A percentile compares a stretch with the other conserved stretches of the same genome.
Evolutionary conservation across 139 green algal genomes (phyloP).

Genomic region (Micractinium conductrix): DNA sequence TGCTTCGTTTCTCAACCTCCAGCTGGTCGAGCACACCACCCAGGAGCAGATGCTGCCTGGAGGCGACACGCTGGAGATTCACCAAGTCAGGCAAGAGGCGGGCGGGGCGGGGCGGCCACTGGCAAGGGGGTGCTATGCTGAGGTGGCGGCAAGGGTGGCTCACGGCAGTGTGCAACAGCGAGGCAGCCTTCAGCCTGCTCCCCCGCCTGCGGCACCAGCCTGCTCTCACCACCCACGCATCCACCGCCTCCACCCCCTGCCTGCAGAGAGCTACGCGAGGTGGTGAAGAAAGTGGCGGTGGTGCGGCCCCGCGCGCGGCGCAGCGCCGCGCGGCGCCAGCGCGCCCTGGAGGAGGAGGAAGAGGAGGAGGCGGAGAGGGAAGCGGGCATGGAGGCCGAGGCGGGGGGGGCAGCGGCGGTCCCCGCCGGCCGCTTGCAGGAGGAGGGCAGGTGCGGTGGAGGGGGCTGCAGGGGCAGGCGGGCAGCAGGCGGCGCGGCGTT

Average conservation of each 20-base stretch:
- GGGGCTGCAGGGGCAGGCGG: too few relatives aligned
- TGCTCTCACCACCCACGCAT: too few relatives aligned
- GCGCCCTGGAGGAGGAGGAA: neutral
- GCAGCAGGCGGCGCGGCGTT: too few relatives aligned
- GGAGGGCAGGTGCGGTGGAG: too few relatives aligned
- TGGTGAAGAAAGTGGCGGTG: conserved; percentile 33
- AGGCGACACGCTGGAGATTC: conserved; percentile 18
- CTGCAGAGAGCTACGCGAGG: conserved; percentile 10
- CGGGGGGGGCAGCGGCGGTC: neutral
- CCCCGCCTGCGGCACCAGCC: too few relatives aligned
- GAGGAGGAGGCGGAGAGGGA: conserved; percentile 3
- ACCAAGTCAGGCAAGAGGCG: conserved; percentile 7
- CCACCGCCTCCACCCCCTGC: too few relatives aligned
- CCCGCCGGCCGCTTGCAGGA: too few relatives aligned
- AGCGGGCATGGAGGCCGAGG: neutral
- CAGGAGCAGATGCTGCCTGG: conserved; percentile 18
- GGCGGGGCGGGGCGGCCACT: too few relatives aligned
- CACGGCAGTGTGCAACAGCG: too few relatives aligned
- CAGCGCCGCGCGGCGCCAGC: neutral
- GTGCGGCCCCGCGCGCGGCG: neutral
- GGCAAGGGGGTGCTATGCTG: too few relatives aligned
- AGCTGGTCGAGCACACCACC: conserved; percentile 32
- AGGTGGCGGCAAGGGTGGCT: too few relatives aligned
- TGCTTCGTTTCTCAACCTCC: neutral
- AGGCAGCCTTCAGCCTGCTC: neutral